Evolutionary conservation across 768 basidiomycete species (phyloP).

Genomic region (Suillus discolor): DNA sequence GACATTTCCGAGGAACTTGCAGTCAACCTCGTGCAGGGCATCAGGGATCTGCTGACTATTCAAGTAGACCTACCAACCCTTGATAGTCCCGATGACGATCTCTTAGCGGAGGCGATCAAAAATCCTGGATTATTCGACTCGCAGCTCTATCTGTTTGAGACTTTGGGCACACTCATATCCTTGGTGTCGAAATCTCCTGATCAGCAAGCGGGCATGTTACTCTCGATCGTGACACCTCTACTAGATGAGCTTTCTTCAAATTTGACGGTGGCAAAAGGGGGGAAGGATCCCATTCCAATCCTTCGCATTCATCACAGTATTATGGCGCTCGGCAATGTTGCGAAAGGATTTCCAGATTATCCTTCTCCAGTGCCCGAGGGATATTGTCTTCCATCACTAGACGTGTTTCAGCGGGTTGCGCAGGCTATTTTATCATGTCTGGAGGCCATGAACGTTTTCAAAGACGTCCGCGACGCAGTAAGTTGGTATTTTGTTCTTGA

Average conservation of each 20-base stretch:
- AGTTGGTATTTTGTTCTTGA: constrained; percentile 27
- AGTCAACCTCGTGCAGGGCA: constrained; percentile 66
- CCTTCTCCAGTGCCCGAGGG: constrained; percentile 68
- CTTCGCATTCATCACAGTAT: constrained; percentile 90
- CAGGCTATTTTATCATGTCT: constrained; percentile 86
- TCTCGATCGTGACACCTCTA: constrained; percentile 82
- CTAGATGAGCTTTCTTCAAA: constrained; percentile 69
- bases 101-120: constrained; percentile 79
- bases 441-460: constrained; percentile 84
- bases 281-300: constrained; percentile 74
- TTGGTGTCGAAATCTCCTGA: constrained; percentile 67
- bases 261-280: constrained; percentile 56
- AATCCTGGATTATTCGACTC: constrained; percentile 77
- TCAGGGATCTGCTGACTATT: constrained; percentile 79
- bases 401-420: constrained; percentile 82
- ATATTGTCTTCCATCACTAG: constrained; percentile 69
- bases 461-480: constrained; percentile 92
- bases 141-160: constrained; percentile 94
- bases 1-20: constrained; percentile 79
- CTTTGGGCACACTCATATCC: constrained; percentile 82
- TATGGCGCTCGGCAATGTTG: constrained; percentile 92
- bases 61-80: constrained; percentile 74
- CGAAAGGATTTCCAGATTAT: constrained; percentile 96
- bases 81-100: constrained; percentile 72
- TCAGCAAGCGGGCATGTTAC: constrained; percentile 66